Percentiles rank a stretch among this genome's conserved stretches.
Conservation (phyloP, 179 eudicot species). For the Beta lomatogona region DNA sequence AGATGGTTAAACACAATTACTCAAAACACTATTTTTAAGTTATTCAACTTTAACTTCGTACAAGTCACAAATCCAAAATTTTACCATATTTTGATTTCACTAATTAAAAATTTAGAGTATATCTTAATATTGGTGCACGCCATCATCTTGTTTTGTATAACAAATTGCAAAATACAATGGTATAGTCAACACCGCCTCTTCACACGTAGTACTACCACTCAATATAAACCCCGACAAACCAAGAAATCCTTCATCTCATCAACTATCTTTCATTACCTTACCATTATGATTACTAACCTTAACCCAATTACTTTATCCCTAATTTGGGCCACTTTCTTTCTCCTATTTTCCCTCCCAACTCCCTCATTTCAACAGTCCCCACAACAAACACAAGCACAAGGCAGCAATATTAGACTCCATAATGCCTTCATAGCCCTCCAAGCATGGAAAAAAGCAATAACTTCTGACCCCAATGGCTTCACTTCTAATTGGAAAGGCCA, state of each 20-base stretch:
- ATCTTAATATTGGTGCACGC: neutral
- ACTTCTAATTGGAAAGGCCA: constrained; percentile 48
- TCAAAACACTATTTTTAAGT: no score
- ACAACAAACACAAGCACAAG: neutral
- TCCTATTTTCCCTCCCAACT: constrained; percentile 29
- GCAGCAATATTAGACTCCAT: constrained; percentile 39
- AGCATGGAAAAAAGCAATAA: constrained; percentile 52
- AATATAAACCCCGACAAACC: neutral
- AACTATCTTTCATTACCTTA: neutral
- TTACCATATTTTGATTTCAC: no score
- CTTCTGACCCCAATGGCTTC: constrained; percentile 49
- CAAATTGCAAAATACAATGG: neutral
- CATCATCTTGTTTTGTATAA: neutral
- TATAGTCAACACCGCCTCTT: constrained; percentile 9
- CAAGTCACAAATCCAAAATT: no score
- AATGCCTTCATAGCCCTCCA: constrained; percentile 53
- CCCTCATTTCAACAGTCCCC: constrained; percentile 25
- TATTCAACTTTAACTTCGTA: no score
- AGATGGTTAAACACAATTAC: no score
- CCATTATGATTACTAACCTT: constrained; percentile 19
- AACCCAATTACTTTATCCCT: neutral
- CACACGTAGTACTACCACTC: neutral
- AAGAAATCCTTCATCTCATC: neutral
- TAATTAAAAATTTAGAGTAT: no score
- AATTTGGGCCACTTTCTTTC: constrained; percentile 23